Percentiles rank a stretch among this genome's conserved stretches.
Evolutionary conservation across 2,329 filamentous ascomycete genomes (phyloP).

Genomic region (Pyrenochaeta sp.): DNA sequence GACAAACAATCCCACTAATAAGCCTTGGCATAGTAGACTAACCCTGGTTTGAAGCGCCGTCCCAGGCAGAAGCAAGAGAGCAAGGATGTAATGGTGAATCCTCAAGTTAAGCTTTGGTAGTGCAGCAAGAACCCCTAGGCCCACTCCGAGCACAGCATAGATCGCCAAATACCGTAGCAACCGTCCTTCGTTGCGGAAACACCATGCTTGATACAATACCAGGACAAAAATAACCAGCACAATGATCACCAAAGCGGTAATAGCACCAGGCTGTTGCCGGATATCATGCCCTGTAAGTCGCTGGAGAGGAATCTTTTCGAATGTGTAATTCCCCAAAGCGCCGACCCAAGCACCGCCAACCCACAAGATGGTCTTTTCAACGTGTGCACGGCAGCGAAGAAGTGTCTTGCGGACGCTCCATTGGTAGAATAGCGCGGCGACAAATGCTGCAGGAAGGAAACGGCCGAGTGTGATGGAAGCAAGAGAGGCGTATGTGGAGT

Average conservation of each 20-base stretch:
- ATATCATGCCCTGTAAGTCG: slow-evolving; percentile 48
- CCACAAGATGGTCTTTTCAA: slow-evolving; percentile 50
- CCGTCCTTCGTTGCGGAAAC: slow-evolving; percentile 43
- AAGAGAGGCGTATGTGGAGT: slow-evolving; percentile 38
- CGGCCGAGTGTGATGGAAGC: slow-evolving; percentile 41
- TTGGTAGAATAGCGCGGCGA: slow-evolving; percentile 39
- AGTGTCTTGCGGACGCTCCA: slow-evolving; percentile 40
- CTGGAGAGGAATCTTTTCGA: slow-evolving; percentile 47
- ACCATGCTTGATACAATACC: slow-evolving; percentile 44
- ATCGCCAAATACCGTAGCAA: slow-evolving; percentile 79
- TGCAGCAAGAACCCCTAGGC: slow-evolving; percentile 76
- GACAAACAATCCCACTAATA: slow-evolving; percentile 89
- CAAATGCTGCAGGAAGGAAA: slow-evolving; percentile 46
- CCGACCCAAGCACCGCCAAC: slow-evolving; percentile 47
- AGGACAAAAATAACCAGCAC: slow-evolving; percentile 37
- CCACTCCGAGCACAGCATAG: slow-evolving; percentile 77
- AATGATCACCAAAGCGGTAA: slow-evolving; percentile 44
- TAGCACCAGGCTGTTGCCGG: slow-evolving; percentile 48
- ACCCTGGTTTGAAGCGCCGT: slow-evolving; percentile 89
- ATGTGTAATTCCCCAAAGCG: slow-evolving; percentile 42
- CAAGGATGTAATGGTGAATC: slow-evolving; percentile 95
- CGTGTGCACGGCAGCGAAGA: slow-evolving; percentile 36
- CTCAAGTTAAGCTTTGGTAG: slow-evolving; percentile 82
- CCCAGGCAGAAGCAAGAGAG: slow-evolving; percentile 84
- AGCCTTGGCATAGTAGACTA: slow-evolving; percentile 84